A percentile compares a stretch with the other conserved stretches of the same genome.
phyloP scores from a whole-genome alignment of 1,284 basidiomycete genomes.

The Pterula multifida region DNA sequence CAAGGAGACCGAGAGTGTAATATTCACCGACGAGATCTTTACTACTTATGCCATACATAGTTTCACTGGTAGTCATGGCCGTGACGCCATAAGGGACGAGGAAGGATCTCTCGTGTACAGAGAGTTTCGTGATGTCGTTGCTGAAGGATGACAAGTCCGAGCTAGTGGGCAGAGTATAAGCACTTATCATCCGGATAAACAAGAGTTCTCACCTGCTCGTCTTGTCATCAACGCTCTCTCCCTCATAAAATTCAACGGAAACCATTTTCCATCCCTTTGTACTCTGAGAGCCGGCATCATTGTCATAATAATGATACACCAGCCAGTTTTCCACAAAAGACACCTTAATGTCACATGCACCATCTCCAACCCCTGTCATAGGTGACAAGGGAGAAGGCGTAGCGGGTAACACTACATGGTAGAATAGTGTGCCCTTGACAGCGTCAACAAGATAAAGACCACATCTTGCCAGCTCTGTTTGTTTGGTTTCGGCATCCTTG shows the following conservation, averaged over 20 bases:
- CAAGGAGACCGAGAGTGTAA: background rate
- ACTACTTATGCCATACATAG: constrained; percentile 79
- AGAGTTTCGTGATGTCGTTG: constrained; percentile 35
- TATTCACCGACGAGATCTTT: constrained; percentile 79
- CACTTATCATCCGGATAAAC: constrained; percentile 3
- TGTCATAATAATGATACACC: constrained; percentile 74
- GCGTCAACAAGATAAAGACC: constrained; percentile 71
- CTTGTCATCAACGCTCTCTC: constrained; percentile 48
- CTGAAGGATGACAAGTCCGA: constrained; percentile 66
- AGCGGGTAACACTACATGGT: constrained; percentile 44
- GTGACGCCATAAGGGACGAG: constrained; percentile 59
- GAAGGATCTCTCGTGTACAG: constrained; percentile 61
- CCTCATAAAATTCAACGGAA: constrained; percentile 83
- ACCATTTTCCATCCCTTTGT: constrained; percentile 64
- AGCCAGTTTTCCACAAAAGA: constrained; percentile 88
- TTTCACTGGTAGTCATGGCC: constrained; percentile 64
- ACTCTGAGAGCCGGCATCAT: constrained; percentile 33
- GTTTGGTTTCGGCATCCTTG: background rate
- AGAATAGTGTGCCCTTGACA: constrained; percentile 67
- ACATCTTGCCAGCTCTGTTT: constrained; percentile 25
- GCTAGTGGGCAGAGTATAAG: constrained; percentile 25
- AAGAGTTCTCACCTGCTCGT: constrained; percentile 46
- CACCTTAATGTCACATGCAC: constrained; percentile 53
- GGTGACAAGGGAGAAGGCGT: constrained; percentile 2
- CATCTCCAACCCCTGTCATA: constrained; percentile 8